A percentile compares a stretch with the other conserved stretches of the same genome.
Conservation (phyloP, 768 basidiomycete species). For the Lactarius evosmus region DNA sequence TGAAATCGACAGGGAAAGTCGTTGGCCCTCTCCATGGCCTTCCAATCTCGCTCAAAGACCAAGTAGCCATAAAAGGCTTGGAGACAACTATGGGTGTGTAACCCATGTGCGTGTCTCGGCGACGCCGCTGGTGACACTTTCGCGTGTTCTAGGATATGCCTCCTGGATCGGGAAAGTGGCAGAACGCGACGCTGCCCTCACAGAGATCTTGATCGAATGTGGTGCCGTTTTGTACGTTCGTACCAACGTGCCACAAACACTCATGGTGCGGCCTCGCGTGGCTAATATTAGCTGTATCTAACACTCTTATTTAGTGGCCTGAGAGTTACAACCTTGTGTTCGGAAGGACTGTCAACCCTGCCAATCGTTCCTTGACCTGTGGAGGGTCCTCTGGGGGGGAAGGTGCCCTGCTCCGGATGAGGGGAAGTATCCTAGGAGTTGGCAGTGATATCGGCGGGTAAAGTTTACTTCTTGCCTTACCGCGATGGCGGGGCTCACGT, state of each 20-base stretch:
- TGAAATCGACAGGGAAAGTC: slow-evolving; percentile 39
- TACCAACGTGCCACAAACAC: slow-evolving; percentile 55
- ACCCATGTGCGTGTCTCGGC: slow-evolving; percentile 21
- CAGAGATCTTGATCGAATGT: slow-evolving; percentile 48
- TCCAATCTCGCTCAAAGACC: slow-evolving; percentile 47
- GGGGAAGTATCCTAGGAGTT: slow-evolving; percentile 53
- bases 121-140: not conserved
- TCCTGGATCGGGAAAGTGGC: slow-evolving; percentile 50
- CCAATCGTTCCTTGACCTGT: slow-evolving; percentile 63
- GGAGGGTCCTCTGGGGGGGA: slow-evolving; percentile 90
- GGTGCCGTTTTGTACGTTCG: slow-evolving; percentile 60
- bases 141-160: slow-evolving; percentile 44
- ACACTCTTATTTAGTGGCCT: slow-evolving; percentile 48
- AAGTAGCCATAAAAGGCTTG: slow-evolving; percentile 55
- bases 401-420: slow-evolving; percentile 65
- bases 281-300: not conserved
- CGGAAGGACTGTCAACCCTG: slow-evolving; percentile 74
- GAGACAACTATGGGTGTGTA: slow-evolving; percentile 55
- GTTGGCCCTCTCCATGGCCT: slow-evolving; percentile 48
- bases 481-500: not conserved
- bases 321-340: slow-evolving; percentile 80
- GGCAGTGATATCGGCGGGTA: slow-evolving; percentile 84
- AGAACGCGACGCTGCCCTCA: slow-evolving; percentile 48
- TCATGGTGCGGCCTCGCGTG: slow-evolving; percentile 40
- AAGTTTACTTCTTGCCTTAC: slow-evolving; percentile 19